Conservation (phyloP, 2,329 filamentous ascomycete species). For the Fusarium agapanthi region DNA sequence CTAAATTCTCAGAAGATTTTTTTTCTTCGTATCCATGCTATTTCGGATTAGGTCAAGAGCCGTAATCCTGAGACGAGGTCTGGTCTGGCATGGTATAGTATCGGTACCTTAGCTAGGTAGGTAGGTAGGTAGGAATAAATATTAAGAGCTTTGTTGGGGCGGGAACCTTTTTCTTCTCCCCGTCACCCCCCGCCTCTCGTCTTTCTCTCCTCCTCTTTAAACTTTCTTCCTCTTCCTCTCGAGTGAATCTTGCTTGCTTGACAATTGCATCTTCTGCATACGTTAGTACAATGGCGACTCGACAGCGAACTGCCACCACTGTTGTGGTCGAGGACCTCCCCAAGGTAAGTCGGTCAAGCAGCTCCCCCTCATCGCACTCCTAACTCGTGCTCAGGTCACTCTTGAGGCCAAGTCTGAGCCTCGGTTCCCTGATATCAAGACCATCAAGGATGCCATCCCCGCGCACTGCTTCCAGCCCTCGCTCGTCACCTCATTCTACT, state of each 20-base stretch:
- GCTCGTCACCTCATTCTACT: constrained; percentile 59
- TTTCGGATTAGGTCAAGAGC: constrained; percentile 36
- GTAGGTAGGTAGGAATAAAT: constrained; percentile 13
- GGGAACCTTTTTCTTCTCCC: not conserved
- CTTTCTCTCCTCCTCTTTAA: not conserved
- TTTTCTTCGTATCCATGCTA: constrained; percentile 24
- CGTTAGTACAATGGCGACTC: constrained; percentile 34
- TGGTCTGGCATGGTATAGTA: not conserved
- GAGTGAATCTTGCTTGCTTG: not conserved
- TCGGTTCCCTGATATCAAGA: constrained; percentile 43
- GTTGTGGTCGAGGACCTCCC: constrained; percentile 28
- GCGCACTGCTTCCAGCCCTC: constrained; percentile 69
- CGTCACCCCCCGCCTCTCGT: not conserved
- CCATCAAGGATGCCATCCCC: constrained; percentile 60
- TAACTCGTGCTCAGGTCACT: constrained; percentile 23
- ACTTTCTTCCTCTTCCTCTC: not conserved
- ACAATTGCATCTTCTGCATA: not conserved
- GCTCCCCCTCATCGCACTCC: not conserved
- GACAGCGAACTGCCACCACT: constrained; percentile 40
- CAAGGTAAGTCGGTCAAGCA: constrained; percentile 23
- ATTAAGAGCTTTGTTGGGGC: constrained; percentile 14
- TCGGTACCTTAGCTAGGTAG: not conserved
- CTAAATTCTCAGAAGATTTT: not conserved
- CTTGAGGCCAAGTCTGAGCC: constrained; percentile 31
- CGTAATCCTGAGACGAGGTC: constrained; percentile 13